Evolutionary conservation across 2,329 filamentous ascomycete genomes (phyloP).

Genomic region (Fusarium lyarnte): DNA sequence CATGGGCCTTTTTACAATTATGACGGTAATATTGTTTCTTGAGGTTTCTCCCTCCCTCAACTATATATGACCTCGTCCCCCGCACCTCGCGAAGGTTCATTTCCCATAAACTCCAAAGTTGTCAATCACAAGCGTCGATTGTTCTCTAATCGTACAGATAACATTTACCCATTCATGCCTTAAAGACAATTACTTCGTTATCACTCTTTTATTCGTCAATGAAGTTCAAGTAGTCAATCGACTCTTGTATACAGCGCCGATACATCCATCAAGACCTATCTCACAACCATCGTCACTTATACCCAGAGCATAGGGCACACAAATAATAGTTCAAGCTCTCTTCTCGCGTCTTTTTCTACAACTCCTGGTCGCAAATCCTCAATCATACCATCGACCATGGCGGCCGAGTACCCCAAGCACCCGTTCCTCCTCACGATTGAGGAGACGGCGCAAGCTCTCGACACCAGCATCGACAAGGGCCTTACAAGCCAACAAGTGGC

Average conservation of each 20-base stretch:
- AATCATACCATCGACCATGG: constrained; percentile 47
- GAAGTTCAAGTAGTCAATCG: constrained; percentile 27
- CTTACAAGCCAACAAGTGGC: constrained; percentile 69
- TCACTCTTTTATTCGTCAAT: constrained; percentile 18
- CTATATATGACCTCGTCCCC: constrained; percentile 40
- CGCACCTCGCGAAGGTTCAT: constrained; percentile 28
- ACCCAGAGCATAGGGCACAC: constrained; percentile 10
- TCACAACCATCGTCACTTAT: background rate
- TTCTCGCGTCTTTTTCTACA: background rate
- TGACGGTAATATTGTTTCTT: constrained; percentile 13
- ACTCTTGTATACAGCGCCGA: background rate
- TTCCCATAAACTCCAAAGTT: constrained; percentile 3
- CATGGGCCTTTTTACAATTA: background rate
- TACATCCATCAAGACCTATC: background rate
- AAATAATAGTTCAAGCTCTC: background rate
- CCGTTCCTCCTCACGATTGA: constrained; percentile 69
- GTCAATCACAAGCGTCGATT: constrained; percentile 13
- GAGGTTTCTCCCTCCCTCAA: constrained; percentile 6
- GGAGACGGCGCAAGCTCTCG: constrained; percentile 70
- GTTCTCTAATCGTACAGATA: constrained; percentile 8
- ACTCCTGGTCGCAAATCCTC: background rate
- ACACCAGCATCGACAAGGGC: constrained; percentile 73
- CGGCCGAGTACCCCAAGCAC: constrained; percentile 62
- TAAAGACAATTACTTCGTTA: background rate
- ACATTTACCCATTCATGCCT: background rate